Evolutionary conservation across 352 stramenopile species (phyloP).

Genomic region (Pythium folliculosum): DNA sequence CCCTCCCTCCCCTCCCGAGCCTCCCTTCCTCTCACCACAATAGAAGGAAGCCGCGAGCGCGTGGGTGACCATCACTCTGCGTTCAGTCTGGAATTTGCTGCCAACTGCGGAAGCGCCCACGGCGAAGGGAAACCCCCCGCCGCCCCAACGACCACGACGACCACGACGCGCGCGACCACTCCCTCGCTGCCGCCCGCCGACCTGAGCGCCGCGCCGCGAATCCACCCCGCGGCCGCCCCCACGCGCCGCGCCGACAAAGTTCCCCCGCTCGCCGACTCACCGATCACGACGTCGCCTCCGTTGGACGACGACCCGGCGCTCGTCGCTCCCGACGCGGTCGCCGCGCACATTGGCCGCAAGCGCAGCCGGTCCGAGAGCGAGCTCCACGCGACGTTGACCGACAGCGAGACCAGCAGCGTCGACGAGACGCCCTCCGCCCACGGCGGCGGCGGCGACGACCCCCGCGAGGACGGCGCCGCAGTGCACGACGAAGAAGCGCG

Average conservation of each 20-base stretch:
- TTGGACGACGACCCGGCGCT: constrained; percentile 15
- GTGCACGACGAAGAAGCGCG: background rate
- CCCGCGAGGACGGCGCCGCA: constrained; percentile 1
- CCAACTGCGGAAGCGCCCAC: constrained; percentile 24
- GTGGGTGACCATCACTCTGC: constrained; percentile 34
- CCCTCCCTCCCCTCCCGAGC: background rate
- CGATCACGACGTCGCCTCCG: constrained; percentile 22
- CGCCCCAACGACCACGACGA: constrained; percentile 16
- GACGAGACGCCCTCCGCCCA: constrained; percentile 5
- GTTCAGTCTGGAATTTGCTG: constrained; percentile 38
- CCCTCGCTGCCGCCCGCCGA: constrained; percentile 4
- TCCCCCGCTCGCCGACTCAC: background rate
- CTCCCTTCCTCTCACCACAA: constrained; percentile 20
- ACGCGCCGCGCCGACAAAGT: constrained; percentile 22
- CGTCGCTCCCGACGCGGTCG: constrained; percentile 17
- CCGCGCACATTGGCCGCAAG: constrained; percentile 23
- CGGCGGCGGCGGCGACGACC: constrained; percentile 8
- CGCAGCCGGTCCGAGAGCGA: constrained; percentile 22
- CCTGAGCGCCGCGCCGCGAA: constrained; percentile 16
- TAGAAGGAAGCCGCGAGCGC: constrained; percentile 19
- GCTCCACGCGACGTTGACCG: constrained; percentile 19
- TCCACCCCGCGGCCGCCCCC: constrained; percentile 24
- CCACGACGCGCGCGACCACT: constrained; percentile 12
- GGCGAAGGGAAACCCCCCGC: constrained; percentile 15
- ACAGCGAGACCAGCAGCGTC: constrained; percentile 15